Conservation (phyloP, 306 rosid species). For the Lablab purpureus region DNA sequence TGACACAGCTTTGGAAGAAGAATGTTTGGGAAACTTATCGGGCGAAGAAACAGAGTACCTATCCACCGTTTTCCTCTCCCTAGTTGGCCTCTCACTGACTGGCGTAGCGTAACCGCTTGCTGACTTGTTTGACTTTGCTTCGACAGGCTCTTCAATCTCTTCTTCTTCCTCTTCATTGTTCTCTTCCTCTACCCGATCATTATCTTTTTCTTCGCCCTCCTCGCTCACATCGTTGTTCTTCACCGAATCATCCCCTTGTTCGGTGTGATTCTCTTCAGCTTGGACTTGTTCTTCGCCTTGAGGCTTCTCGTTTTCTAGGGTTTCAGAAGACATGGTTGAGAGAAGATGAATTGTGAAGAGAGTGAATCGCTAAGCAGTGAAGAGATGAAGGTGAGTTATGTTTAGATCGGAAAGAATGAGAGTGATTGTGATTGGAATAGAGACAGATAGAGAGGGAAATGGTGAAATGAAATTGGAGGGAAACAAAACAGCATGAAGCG, state of each 20-base stretch:
- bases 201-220: neutral
- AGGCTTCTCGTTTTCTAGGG: constrained; percentile 62
- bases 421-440: neutral
- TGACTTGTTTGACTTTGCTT: constrained; percentile 10
- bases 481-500: constrained; percentile 19
- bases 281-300: constrained; percentile 8
- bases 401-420: constrained; percentile 10
- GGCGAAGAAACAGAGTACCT: constrained; percentile 67
- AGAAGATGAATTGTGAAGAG: neutral
- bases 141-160: neutral
- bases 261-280: neutral
- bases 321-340: constrained; percentile 61
- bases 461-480: constrained; percentile 9
- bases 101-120: constrained; percentile 53
- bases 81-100: constrained; percentile 64
- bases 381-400: constrained; percentile 50
- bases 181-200: neutral
- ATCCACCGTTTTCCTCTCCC: constrained; percentile 87
- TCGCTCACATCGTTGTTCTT: neutral
- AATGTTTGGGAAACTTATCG: constrained; percentile 53
- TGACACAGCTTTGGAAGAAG: constrained; percentile 50
- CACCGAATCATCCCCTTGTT: neutral
- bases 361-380: constrained; percentile 45
- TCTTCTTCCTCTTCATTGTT: neutral
- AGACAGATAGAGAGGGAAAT: neutral